Conservation (phyloP, 73 alveolate species). For the Stentor roeselii region DNA sequence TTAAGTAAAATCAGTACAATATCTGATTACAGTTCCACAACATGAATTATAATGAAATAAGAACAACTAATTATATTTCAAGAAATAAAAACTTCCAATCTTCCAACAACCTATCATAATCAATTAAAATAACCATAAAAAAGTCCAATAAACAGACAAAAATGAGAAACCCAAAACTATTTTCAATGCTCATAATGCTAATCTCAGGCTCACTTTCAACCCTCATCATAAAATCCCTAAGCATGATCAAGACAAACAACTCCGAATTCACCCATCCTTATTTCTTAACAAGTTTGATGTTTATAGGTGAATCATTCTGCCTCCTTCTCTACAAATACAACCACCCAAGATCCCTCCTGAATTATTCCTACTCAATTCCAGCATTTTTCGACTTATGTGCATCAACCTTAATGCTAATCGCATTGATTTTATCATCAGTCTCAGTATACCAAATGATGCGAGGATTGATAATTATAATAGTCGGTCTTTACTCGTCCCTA, state of each 20-base stretch:
- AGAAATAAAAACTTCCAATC: no score
- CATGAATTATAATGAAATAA: no score
- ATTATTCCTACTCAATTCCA: slow-evolving; percentile 28
- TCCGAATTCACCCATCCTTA: slow-evolving; percentile 35
- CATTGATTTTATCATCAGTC: slow-evolving; percentile 58
- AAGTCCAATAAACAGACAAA: no score
- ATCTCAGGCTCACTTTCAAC: slow-evolving; percentile 9
- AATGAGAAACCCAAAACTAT: no score
- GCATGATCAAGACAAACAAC: neutral
- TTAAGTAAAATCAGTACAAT: no score
- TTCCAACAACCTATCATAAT: no score
- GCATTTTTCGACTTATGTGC: slow-evolving; percentile 69
- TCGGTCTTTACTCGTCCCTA: slow-evolving; percentile 49
- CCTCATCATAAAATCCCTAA: neutral
- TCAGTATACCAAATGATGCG: slow-evolving; percentile 83
- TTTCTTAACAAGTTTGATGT: slow-evolving; percentile 50
- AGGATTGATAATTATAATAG: slow-evolving; percentile 70
- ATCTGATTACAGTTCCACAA: no score
- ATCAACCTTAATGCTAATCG: slow-evolving; percentile 60
- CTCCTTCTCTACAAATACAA: slow-evolving; percentile 32
- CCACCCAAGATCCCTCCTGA: neutral
- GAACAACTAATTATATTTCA: no score
- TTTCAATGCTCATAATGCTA: slow-evolving; percentile 5
- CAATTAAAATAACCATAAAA: no score
- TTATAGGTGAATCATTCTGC: slow-evolving; percentile 66